Percentiles rank a stretch among this genome's conserved stretches.
These are phyloP conservation scores for Diutina pseudorugosa DNA, from an alignment of 1,139 yeast species.

Conservation along the genomic window DNA sequence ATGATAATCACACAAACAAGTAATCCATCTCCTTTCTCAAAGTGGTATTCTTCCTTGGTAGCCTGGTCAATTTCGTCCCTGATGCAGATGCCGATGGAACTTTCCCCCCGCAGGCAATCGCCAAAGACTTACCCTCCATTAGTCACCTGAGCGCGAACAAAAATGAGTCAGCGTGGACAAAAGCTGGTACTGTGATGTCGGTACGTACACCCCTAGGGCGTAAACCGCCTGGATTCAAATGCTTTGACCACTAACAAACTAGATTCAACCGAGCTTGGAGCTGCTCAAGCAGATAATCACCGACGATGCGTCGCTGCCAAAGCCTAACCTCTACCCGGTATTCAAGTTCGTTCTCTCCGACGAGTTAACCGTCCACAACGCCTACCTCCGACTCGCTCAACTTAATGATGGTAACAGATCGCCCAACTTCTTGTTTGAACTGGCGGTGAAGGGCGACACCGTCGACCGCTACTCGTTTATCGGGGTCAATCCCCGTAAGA, in stretches of 20 bases:
- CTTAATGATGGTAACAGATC: slow-evolving; percentile 49
- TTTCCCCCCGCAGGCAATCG: neutral
- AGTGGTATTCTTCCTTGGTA: no score
- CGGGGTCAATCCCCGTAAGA: slow-evolving; percentile 73
- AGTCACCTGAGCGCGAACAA: neutral
- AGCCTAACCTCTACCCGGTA: slow-evolving; percentile 65
- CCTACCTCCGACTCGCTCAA: slow-evolving; percentile 71
- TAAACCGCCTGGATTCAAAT: no score
- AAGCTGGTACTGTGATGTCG: neutral
- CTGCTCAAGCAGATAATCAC: neutral
- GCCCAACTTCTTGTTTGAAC: slow-evolving; percentile 75
- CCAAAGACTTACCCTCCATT: neutral
- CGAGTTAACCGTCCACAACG: slow-evolving; percentile 78
- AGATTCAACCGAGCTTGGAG: slow-evolving; percentile 4
- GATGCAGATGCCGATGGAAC: neutral
- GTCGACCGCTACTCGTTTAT: slow-evolving; percentile 85
- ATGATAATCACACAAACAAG: neutral
- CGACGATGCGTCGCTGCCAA: neutral
- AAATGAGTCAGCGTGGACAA: neutral
- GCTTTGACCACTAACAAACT: neutral
- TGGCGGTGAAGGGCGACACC: slow-evolving; percentile 81
- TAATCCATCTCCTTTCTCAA: no score
- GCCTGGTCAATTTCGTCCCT: neutral
- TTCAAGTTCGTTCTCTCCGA: slow-evolving; percentile 65
- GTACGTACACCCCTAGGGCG: neutral